A percentile compares a stretch with the other conserved stretches of the same genome.
Conservation (phyloP, 73 alveolate genomes). For the Paramecium sexaurelia region DNA sequence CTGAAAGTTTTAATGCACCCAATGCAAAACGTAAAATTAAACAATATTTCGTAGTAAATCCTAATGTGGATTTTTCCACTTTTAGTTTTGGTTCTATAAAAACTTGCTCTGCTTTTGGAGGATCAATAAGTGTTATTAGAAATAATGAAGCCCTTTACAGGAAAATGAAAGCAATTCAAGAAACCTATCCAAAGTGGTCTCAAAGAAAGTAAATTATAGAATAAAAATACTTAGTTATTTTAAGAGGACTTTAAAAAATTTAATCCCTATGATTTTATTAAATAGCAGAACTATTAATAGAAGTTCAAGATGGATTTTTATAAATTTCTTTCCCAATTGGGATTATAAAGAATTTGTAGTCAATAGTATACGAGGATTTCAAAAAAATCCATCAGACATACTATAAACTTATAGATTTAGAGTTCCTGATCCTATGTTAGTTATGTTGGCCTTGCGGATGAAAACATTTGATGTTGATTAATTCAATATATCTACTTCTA, state of each 20-base stretch:
- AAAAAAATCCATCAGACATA: slow-evolving; percentile 14
- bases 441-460: slow-evolving; percentile 29
- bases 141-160: slow-evolving; percentile 71
- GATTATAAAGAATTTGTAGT: slow-evolving; percentile 55
- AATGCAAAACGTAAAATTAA: slow-evolving; percentile 70
- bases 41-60: not conserved
- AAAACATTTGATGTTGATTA: slow-evolving; percentile 40
- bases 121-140: slow-evolving; percentile 74
- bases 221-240: not conserved
- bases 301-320: slow-evolving; percentile 40
- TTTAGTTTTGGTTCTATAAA: slow-evolving; percentile 88
- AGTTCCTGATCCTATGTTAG: slow-evolving; percentile 58
- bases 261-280: slow-evolving; percentile 35
- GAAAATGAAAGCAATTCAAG: slow-evolving; percentile 72
- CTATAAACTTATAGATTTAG: slow-evolving; percentile 23
- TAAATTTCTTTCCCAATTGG: slow-evolving; percentile 48
- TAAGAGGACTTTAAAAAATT: slow-evolving; percentile 29
- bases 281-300: slow-evolving; percentile 21
- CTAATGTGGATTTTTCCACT: slow-evolving; percentile 73
- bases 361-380: slow-evolving; percentile 30
- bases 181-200: slow-evolving; percentile 68
- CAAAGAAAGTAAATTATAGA: slow-evolving; percentile 5
- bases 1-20: slow-evolving; percentile 79
- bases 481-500: not conserved
- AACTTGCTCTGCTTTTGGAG: slow-evolving; percentile 78